These are phyloP conservation scores for Achaetomium macrosporum DNA, from an alignment of 2,329 filamentous ascomycete species.

Conservation along the genomic window DNA sequence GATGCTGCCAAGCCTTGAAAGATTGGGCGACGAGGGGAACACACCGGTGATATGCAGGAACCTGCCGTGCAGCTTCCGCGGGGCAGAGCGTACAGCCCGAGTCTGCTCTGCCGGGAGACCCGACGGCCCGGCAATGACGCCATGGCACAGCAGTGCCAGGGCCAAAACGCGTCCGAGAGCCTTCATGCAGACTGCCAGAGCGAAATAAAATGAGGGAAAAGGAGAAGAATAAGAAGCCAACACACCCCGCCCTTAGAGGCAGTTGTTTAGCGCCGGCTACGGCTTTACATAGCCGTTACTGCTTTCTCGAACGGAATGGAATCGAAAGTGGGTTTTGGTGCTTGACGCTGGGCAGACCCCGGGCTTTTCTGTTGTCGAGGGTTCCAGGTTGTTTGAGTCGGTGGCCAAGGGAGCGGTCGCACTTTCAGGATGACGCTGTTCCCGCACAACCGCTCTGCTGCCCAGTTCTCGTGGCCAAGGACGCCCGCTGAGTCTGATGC, in stretches of 20 bases:
- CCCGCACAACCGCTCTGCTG: background rate
- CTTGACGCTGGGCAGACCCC: background rate
- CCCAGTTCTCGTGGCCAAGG: background rate
- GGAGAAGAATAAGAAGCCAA: background rate
- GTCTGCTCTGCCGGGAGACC: slow-evolving; percentile 11
- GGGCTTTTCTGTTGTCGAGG: background rate
- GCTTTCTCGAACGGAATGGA: background rate
- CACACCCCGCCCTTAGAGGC: background rate
- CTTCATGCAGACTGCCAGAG: slow-evolving; percentile 14
- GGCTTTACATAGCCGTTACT: slow-evolving; percentile 10
- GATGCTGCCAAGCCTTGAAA: background rate
- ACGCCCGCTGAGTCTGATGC: background rate
- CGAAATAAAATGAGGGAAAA: slow-evolving; percentile 1
- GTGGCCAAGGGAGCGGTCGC: slow-evolving; percentile 12
- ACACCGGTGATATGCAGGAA: slow-evolving; percentile 86
- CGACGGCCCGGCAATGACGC: slow-evolving; percentile 27
- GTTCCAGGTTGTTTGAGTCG: background rate
- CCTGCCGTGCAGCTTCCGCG: slow-evolving; percentile 57
- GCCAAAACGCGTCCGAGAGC: slow-evolving; percentile 21
- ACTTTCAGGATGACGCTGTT: slow-evolving; percentile 15
- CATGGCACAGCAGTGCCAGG: slow-evolving; percentile 28
- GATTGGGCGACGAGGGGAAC: background rate
- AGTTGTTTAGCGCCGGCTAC: slow-evolving; percentile 2
- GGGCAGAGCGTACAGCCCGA: slow-evolving; percentile 18
- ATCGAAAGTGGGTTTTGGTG: background rate